A percentile compares a stretch with the other conserved stretches of the same genome.
Evolutionary conservation across 169 alveolate genomes (phyloP).

Genomic region (Ichthyophthirius multifiliis): DNA sequence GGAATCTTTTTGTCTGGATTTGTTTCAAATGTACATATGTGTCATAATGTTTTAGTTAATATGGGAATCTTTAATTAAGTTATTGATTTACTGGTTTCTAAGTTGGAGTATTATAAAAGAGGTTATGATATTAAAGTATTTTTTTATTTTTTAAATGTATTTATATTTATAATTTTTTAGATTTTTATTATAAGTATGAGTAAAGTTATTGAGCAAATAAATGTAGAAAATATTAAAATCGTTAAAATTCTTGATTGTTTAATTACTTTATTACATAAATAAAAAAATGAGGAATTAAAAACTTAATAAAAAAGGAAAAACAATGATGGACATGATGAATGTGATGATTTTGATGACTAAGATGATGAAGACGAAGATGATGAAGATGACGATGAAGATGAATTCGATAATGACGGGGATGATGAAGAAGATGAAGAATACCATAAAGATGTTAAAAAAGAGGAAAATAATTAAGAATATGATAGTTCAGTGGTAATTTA

Average conservation of each 20-base stretch:
- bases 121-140: neutral
- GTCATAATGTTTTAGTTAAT: neutral
- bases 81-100: neutral
- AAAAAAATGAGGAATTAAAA: neutral
- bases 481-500: neutral
- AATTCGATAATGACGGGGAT: constrained; percentile 13
- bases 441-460: neutral
- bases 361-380: constrained; percentile 15
- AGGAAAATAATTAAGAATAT: neutral
- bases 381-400: constrained; percentile 16
- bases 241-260: neutral
- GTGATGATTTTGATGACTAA: constrained; percentile 7
- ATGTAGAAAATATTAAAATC: neutral
- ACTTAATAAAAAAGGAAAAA: neutral
- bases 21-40: neutral
- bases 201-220: neutral
- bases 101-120: neutral
- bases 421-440: constrained; percentile 10
- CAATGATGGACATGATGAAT: constrained; percentile 26
- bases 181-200: constrained; percentile 13
- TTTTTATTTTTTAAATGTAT: neutral
- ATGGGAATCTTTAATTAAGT: constrained; percentile 3
- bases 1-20: neutral
- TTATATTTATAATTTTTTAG: neutral
- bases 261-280: neutral